Conservation (phyloP, 2,329 filamentous ascomycete species). For the Penicillium sp. region DNA sequence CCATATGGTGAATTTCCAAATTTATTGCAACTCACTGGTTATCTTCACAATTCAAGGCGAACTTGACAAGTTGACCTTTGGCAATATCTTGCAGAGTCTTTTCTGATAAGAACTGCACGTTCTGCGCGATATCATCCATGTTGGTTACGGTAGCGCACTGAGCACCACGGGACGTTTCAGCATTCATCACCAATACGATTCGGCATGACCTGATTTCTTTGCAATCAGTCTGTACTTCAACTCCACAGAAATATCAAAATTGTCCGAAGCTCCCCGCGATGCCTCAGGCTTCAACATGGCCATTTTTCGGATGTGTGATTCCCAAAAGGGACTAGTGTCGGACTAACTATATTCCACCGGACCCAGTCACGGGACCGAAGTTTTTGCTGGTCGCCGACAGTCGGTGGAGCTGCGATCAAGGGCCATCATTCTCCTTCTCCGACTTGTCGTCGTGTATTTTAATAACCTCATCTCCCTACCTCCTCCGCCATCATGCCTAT, state of each 20-base stretch:
- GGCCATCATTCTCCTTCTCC: conserved; percentile 31
- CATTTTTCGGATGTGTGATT: conserved; percentile 37
- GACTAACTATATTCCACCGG: conserved; percentile 31
- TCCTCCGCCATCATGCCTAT: conserved; percentile 55
- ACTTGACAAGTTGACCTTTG: conserved; percentile 45
- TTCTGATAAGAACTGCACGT: conserved; percentile 45
- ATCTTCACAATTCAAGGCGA: conserved; percentile 40
- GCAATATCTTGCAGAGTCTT: conserved; percentile 41
- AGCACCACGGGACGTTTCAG: conserved; percentile 24
- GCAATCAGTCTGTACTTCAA: conserved; percentile 10
- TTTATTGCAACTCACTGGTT: conserved; percentile 37
- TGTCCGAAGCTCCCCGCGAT: conserved; percentile 35
- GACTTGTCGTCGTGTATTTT: conserved; percentile 26
- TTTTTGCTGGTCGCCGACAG: conserved; percentile 42
- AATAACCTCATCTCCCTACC: conserved; percentile 35
- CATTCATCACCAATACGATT: conserved; percentile 31
- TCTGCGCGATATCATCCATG: conserved; percentile 43
- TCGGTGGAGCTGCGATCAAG: conserved; percentile 36
- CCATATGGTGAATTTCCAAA: background rate
- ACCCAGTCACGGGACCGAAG: conserved; percentile 46
- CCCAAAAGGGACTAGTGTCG: conserved; percentile 36
- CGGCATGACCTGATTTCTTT: conserved; percentile 23
- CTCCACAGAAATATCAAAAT: conserved; percentile 24
- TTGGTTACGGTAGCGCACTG: conserved; percentile 23
- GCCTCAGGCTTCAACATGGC: conserved; percentile 33